These are phyloP conservation scores for Rutstroemia sydowiana DNA, from an alignment of 2,329 filamentous ascomycete genomes.

Conservation along the genomic window DNA sequence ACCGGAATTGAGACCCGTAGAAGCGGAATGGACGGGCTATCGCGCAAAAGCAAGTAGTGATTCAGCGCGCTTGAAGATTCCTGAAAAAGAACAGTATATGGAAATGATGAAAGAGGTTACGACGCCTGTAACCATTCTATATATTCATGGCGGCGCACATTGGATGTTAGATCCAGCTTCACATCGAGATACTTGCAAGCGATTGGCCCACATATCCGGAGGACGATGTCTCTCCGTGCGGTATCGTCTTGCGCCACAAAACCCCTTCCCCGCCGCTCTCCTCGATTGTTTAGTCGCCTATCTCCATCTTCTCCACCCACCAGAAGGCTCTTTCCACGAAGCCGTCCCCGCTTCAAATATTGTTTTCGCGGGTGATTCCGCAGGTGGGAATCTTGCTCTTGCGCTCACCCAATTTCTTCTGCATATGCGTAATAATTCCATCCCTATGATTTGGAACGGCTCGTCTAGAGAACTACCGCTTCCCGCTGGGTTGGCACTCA, in stretches of 20 bases:
- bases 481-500: conserved; percentile 56
- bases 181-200: neutral
- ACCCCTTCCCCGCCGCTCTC: neutral
- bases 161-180: conserved; percentile 58
- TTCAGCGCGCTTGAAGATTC: conserved; percentile 45
- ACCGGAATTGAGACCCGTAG: conserved; percentile 49
- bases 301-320: neutral
- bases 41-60: conserved; percentile 45
- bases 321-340: neutral
- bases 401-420: neutral
- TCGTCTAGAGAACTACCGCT: conserved; percentile 47
- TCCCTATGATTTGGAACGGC: conserved; percentile 54
- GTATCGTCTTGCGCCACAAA: neutral
- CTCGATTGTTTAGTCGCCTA: neutral
- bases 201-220: neutral
- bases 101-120: neutral
- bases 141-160: conserved; percentile 44
- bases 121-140: neutral
- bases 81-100: conserved; percentile 19
- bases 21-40: conserved; percentile 73
- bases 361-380: neutral
- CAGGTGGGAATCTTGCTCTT: neutral
- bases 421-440: neutral
- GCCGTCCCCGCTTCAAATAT: neutral
- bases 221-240: neutral